A percentile compares a stretch with the other conserved stretches of the same genome.
Conservation (phyloP, 352 stramenopile genomes). For the Peronospora belbahrii region DNA sequence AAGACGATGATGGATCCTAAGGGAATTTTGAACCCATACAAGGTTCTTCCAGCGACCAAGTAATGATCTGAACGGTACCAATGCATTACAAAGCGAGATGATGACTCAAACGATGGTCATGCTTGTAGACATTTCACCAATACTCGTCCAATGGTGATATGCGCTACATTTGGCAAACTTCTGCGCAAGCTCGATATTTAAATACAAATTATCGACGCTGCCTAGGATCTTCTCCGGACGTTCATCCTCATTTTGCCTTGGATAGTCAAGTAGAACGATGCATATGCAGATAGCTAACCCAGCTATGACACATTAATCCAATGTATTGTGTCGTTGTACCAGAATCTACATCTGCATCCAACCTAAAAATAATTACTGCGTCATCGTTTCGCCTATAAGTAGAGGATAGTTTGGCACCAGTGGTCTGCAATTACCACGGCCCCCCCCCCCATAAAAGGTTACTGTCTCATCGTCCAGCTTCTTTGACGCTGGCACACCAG, state of each 20-base stretch:
- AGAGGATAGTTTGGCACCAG: too few species aligned
- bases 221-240: conserved; percentile 69
- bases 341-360: too few species aligned
- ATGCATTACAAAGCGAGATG: neutral
- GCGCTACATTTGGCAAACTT: conserved; percentile 28
- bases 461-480: too few species aligned
- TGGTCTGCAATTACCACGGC: too few species aligned
- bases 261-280: conserved; percentile 75
- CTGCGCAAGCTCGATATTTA: conserved; percentile 48
- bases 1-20: conserved; percentile 94
- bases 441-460: too few species aligned
- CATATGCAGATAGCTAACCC: too few species aligned
- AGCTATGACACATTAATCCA: too few species aligned
- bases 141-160: conserved; percentile 1
- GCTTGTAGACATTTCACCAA: conserved; percentile 11
- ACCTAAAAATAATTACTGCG: too few species aligned
- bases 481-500: too few species aligned
- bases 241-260: conserved; percentile 64
- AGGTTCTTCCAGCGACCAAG: conserved; percentile 63
- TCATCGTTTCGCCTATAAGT: too few species aligned
- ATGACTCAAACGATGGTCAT: conserved; percentile 5
- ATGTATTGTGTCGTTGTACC: too few species aligned
- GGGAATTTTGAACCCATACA: conserved; percentile 96
- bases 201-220: conserved; percentile 45
- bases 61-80: conserved; percentile 5